These are phyloP conservation scores for Piromyces sp. DNA, from an alignment of 192 early-diverging fungal genomes.

Conservation along the genomic window DNA sequence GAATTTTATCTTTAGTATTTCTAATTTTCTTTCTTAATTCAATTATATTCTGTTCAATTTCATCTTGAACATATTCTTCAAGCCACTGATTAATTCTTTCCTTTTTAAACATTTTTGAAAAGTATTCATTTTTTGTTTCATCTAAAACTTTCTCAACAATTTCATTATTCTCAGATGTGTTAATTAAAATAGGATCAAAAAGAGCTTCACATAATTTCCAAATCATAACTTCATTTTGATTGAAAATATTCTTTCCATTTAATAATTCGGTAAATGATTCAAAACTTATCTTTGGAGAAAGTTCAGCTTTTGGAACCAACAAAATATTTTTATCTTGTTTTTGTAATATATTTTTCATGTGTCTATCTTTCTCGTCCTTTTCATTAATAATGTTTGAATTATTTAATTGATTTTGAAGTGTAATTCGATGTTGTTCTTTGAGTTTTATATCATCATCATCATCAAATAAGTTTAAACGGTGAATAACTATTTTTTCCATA, in stretches of 20 bases:
- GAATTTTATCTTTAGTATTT: constrained; percentile 8
- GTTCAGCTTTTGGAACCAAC: constrained; percentile 1
- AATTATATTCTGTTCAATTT: constrained; percentile 20
- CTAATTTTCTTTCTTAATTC: constrained; percentile 1
- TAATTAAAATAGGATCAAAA: constrained; percentile 20
- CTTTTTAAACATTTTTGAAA: constrained; percentile 24
- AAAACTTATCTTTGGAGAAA: constrained; percentile 5
- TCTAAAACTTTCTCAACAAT: background rate
- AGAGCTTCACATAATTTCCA: constrained; percentile 37
- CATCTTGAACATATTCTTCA: constrained; percentile 22
- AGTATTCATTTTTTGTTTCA: constrained; percentile 4
- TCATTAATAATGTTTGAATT: background rate
- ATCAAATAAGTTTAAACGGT: background rate
- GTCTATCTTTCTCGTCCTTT: background rate
- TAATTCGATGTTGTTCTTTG: background rate
- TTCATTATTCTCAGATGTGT: background rate
- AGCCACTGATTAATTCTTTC: constrained; percentile 47
- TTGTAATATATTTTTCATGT: background rate
- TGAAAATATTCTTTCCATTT: constrained; percentile 3
- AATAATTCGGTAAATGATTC: constrained; percentile 6
- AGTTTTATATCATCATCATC: background rate
- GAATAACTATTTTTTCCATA: background rate
- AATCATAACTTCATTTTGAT: constrained; percentile 12
- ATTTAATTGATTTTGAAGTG: background rate
- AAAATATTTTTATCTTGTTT: background rate